Conservation (phyloP, 345 rosid species). For the Populus nigra region DNA sequence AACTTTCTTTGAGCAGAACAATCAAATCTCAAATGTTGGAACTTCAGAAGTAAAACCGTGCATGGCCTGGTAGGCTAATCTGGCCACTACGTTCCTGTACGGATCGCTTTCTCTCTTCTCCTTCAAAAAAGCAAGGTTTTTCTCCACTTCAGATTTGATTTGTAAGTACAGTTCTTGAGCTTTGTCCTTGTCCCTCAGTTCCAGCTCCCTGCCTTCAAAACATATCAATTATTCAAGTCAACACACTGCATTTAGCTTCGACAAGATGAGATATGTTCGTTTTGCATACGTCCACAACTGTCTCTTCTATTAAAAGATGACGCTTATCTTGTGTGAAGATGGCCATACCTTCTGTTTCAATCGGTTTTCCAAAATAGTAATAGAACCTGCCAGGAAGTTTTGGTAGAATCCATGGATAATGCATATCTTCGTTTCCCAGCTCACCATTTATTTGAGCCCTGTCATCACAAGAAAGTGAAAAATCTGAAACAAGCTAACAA, state of each 20-base stretch:
- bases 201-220: not conserved
- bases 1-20: too few species aligned
- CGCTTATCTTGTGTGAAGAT: too few species aligned
- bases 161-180: conserved; percentile 26
- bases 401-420: conserved; percentile 24
- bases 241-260: not conserved
- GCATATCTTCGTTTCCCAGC: conserved; percentile 19
- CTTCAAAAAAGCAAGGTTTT: conserved; percentile 20
- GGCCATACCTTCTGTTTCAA: conserved; percentile 29
- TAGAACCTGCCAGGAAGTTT: conserved; percentile 37
- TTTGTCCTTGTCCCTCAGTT: conserved; percentile 22
- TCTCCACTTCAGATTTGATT: conserved; percentile 30
- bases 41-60: not conserved
- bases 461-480: not conserved
- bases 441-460: conserved; percentile 26
- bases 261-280: not conserved
- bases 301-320: not conserved
- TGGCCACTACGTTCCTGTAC: conserved; percentile 16
- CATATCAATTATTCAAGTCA: not conserved
- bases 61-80: not conserved
- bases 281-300: not conserved
- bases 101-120: conserved; percentile 32
- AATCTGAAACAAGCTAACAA: not conserved
- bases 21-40: not conserved
- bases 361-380: conserved; percentile 35